Percentiles rank a stretch among this genome's conserved stretches.
Evolutionary conservation across 1,284 basidiomycete genomes (phyloP).

Genomic region (Sporisorium scitamineum): DNA sequence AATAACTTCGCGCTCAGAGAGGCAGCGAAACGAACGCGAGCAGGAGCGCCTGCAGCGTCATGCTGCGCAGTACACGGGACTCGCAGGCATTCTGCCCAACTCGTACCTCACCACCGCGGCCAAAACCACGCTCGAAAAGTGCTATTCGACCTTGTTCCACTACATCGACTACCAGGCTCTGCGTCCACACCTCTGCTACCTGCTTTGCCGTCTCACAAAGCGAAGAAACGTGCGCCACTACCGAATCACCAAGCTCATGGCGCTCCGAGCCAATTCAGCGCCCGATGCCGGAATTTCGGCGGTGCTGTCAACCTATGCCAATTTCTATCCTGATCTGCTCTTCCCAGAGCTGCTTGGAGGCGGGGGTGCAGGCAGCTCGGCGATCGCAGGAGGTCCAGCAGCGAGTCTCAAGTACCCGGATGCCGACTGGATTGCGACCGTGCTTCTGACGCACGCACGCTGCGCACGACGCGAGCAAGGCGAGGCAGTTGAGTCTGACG

Average conservation of each 20-base stretch:
- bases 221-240: constrained; percentile 54
- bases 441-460: constrained; percentile 42
- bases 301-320: constrained; percentile 51
- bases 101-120: constrained; percentile 46
- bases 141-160: constrained; percentile 57
- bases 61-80: constrained; percentile 27
- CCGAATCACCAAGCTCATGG: constrained; percentile 53
- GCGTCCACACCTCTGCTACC: constrained; percentile 51
- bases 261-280: constrained; percentile 38
- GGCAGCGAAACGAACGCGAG: constrained; percentile 23
- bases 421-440: constrained; percentile 36
- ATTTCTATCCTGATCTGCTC: constrained; percentile 56
- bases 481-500: constrained; percentile 35
- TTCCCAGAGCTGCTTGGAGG: constrained; percentile 51
- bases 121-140: constrained; percentile 33
- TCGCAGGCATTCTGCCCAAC: constrained; percentile 39
- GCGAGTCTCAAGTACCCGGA: constrained; percentile 51
- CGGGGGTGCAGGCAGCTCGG: constrained; percentile 26
- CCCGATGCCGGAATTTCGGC: constrained; percentile 43
- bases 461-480: constrained; percentile 25
- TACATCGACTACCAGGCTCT: constrained; percentile 53
- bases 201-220: constrained; percentile 49
- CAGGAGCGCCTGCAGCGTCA: constrained; percentile 30
- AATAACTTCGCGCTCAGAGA: constrained; percentile 4
- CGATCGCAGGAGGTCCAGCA: constrained; percentile 25